Evolutionary conservation across 305 asterid genomes (phyloP).

Genomic region (Fraxinus sp.): DNA sequence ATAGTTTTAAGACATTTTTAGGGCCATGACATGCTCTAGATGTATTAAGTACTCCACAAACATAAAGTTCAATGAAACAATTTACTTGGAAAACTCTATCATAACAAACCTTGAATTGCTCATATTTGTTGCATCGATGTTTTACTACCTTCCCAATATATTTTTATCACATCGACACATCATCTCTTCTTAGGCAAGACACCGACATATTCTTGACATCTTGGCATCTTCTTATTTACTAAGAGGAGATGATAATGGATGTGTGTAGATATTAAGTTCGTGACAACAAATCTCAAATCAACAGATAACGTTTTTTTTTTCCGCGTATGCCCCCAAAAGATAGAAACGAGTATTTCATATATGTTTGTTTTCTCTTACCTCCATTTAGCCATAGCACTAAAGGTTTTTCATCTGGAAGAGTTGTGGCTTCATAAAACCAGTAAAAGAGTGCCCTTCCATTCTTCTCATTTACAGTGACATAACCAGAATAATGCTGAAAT

Average conservation of each 20-base stretch:
- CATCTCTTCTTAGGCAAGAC: not conserved
- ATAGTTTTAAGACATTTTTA: not conserved
- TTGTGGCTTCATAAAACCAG: conserved; percentile 84
- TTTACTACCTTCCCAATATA: not conserved
- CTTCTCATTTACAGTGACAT: conserved; percentile 63
- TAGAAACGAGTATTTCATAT: not conserved
- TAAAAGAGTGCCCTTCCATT: conserved; percentile 83
- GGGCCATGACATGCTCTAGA: not conserved
- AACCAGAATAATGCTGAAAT: conserved; percentile 79
- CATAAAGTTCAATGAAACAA: not conserved
- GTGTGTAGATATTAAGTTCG: not conserved
- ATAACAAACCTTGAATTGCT: not conserved
- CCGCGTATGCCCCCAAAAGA: not conserved
- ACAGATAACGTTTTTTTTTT: too few relatives aligned
- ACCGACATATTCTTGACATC: not conserved
- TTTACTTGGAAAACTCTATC: not conserved
- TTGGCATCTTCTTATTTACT: not conserved
- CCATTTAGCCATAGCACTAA: conserved; percentile 94
- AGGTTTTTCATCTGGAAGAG: conserved; percentile 62
- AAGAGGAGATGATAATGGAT: not conserved
- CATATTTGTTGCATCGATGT: not conserved
- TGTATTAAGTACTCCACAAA: too few relatives aligned
- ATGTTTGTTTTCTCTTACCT: conserved; percentile 47
- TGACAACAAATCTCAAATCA: not conserved
- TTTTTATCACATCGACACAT: not conserved